A percentile compares a stretch with the other conserved stretches of the same genome.
These are phyloP conservation scores for Xerocomellus chrysenteron DNA, from an alignment of 768 basidiomycete genomes.

Conservation along the genomic window DNA sequence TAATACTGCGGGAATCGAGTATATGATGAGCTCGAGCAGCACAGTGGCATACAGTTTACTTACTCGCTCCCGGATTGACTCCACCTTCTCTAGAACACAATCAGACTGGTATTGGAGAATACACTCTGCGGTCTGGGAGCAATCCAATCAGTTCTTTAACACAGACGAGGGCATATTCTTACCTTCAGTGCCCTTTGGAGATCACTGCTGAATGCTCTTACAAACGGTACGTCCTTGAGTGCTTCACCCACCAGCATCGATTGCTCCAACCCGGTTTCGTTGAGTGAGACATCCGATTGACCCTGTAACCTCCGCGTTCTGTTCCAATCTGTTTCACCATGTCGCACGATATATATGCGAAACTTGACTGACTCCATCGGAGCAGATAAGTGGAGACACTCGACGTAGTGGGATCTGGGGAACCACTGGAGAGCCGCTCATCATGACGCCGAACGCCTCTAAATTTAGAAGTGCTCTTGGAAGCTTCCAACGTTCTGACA, in stretches of 20 bases:
- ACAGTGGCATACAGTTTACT: not conserved
- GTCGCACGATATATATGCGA: constrained; percentile 61
- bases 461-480: too few species aligned
- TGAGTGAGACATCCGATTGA: constrained; percentile 63
- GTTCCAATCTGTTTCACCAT: constrained; percentile 74
- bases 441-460: too few species aligned
- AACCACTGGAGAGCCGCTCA: not conserved
- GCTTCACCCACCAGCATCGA: constrained; percentile 42
- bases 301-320: constrained; percentile 62
- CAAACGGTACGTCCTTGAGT: constrained; percentile 53
- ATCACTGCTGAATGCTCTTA: constrained; percentile 61
- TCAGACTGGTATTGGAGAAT: not conserved
- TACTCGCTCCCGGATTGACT: not conserved
- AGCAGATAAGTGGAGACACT: not conserved
- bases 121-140: not conserved
- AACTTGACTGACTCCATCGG: constrained; percentile 29
- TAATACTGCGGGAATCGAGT: not conserved
- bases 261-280: constrained; percentile 58
- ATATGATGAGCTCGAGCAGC: not conserved
- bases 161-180: not conserved
- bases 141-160: not conserved
- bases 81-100: not conserved
- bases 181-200: constrained; percentile 63
- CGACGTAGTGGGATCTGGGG: not conserved
- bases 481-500: too few species aligned